These are phyloP conservation scores for Keithomyces neogunnii DNA, from an alignment of 2,329 filamentous ascomycete species.

Conservation along the genomic window DNA sequence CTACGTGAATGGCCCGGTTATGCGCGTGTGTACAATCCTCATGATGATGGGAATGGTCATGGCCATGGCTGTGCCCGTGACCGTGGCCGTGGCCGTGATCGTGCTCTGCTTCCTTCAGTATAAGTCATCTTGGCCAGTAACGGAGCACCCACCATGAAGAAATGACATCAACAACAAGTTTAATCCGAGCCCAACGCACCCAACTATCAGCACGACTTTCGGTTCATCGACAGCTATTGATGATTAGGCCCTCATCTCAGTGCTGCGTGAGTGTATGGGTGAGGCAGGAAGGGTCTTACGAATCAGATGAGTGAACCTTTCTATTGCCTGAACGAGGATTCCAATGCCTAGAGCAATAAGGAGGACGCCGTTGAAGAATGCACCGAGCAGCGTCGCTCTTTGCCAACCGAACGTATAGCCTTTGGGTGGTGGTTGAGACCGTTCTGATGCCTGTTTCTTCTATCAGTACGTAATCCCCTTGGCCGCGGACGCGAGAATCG, in stretches of 20 bases:
- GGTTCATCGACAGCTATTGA: slow-evolving; percentile 53
- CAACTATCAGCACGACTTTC: slow-evolving; percentile 59
- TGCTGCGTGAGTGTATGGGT: neutral
- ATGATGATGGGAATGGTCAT: slow-evolving; percentile 11
- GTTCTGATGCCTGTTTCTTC: slow-evolving; percentile 44
- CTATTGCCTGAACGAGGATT: slow-evolving; percentile 64
- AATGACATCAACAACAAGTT: slow-evolving; percentile 61
- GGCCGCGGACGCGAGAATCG: slow-evolving; percentile 10
- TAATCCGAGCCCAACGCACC: slow-evolving; percentile 55
- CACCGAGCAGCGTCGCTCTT: slow-evolving; percentile 61
- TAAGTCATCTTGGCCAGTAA: neutral
- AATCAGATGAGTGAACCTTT: slow-evolving; percentile 54
- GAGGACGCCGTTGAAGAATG: slow-evolving; percentile 75
- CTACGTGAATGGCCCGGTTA: neutral
- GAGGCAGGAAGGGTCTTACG: slow-evolving; percentile 26
- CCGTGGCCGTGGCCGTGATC: slow-evolving; percentile 25
- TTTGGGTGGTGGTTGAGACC: slow-evolving; percentile 42
- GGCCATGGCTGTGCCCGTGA: slow-evolving; percentile 14
- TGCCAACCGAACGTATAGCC: slow-evolving; percentile 62
- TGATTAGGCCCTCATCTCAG: slow-evolving; percentile 1
- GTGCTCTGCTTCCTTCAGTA: slow-evolving; percentile 16
- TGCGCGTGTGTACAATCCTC: neutral
- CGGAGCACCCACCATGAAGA: slow-evolving; percentile 47
- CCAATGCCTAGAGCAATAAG: slow-evolving; percentile 63
- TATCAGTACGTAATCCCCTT: neutral